These are phyloP conservation scores for Chrysanthemum seticuspe DNA, from an alignment of 129 eudicot genomes.

Conservation along the genomic window DNA sequence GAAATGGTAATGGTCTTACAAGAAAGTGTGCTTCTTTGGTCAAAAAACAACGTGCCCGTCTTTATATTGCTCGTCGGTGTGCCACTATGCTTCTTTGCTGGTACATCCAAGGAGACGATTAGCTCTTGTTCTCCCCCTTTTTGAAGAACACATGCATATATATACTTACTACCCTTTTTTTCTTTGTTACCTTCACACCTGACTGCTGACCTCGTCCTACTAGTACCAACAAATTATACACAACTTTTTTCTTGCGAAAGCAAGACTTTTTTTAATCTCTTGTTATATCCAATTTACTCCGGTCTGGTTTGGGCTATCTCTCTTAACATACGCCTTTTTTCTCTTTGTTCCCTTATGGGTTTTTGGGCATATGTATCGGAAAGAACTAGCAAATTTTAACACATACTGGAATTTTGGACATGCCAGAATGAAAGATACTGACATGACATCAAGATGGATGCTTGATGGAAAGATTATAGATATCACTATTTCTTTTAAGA, in stretches of 20 bases:
- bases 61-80: constrained; percentile 77
- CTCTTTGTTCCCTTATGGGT: constrained; percentile 1
- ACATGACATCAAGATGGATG: no score
- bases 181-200: neutral
- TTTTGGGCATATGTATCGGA: constrained; percentile 17
- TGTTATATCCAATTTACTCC: neutral
- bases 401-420: constrained; percentile 15
- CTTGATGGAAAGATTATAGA: no score
- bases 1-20: constrained; percentile 46
- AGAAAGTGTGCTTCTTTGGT: constrained; percentile 65
- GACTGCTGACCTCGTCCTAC: neutral
- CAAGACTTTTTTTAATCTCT: neutral
- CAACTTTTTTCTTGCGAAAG: neutral
- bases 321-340: neutral
- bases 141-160: neutral
- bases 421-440: neutral
- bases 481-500: neutral
- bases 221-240: neutral
- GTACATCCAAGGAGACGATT: constrained; percentile 81
- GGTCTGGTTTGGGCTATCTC: neutral
- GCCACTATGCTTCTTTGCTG: constrained; percentile 84
- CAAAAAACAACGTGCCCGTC: constrained; percentile 68
- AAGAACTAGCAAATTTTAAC: constrained; percentile 11
- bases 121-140: neutral
- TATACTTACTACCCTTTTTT: neutral